Evolutionary conservation across 1,139 yeast species (phyloP), one percentile per base, ranked within the genome.

Genomic region (Zygosaccharomyces sapae): DNA sequence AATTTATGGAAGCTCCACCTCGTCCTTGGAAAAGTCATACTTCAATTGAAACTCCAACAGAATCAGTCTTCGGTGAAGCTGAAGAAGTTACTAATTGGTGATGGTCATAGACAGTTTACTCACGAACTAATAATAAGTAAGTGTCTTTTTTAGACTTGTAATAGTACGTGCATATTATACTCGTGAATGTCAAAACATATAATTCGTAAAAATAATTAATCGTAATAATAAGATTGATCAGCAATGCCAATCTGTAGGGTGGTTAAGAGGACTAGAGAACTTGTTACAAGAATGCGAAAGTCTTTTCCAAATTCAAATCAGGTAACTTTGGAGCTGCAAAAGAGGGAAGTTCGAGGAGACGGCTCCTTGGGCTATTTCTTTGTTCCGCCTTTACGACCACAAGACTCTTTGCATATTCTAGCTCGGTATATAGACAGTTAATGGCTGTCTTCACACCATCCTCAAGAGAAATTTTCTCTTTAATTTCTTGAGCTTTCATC

Each of bases 1-100:
- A 63, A 22, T 58, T 71, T 1, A 60, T 57, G 33, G 57, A 59
- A 25, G 74, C 74, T 2, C 72, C 74, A 48, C 62, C 64, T 13
- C 47, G 47, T 13, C 55, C 49, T 44, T 59, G 67, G 56, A 56
- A 55, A 19, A 78, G 77, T 22, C 77, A 74, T 33, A 70, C 81
- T 68, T 73, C 73, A 16, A 79, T 78, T 47, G 80, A 82, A 70
- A 73, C 74, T 16, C 74, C 78, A 30, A 85, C 82, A 39, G 79
- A 81, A 48, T 82, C 92, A 39, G 84, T 88, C n/a, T 89, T 90
- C 66, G 97, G 97, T 1, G 97, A 89, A 66, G 95, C 95, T 3
- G 97, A 88, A 63, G 90, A 85, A 61, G 88, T 89, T 42, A 86
- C 96, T 20, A 85, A 83, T 55, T 90, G 97, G 97, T 89, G 65